Conservation (phyloP, 192 early-diverging fungal genomes). For the Coemansia sp. region DNA sequence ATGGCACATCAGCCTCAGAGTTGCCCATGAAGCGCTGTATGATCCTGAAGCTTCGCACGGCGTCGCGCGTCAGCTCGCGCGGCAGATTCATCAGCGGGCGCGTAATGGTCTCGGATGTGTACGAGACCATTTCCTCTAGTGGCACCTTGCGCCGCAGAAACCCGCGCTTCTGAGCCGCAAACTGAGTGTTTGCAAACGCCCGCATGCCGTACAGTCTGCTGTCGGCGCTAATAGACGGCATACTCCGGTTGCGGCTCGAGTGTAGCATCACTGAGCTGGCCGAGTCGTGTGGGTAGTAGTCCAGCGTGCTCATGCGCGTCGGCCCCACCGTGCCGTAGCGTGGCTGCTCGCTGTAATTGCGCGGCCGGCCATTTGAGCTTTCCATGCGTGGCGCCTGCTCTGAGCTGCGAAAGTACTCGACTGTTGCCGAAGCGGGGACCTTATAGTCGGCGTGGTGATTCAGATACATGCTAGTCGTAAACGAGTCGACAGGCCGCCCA, state of each 20-base stretch:
- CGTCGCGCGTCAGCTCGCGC: slow-evolving; percentile 82
- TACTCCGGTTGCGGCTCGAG: slow-evolving; percentile 62
- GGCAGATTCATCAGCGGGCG: slow-evolving; percentile 81
- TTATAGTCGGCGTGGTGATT: slow-evolving; percentile 24
- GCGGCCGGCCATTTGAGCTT: slow-evolving; percentile 15
- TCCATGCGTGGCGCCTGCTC: slow-evolving; percentile 11
- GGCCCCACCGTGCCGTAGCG: slow-evolving; percentile 4
- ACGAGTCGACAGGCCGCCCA: slow-evolving; percentile 7
- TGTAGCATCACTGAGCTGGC: slow-evolving; percentile 25
- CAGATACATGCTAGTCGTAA: slow-evolving; percentile 2
- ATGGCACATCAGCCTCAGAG: slow-evolving; percentile 23
- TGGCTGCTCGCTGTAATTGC: slow-evolving; percentile 26
- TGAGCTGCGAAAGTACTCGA: slow-evolving; percentile 33
- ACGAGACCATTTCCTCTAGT: slow-evolving; percentile 81
- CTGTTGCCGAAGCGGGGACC: slow-evolving; percentile 36
- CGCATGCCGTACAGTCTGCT: slow-evolving; percentile 54
- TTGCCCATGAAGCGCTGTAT: slow-evolving; percentile 88
- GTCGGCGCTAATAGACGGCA: slow-evolving; percentile 73
- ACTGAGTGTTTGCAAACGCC: slow-evolving; percentile 87
- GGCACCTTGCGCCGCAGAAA: slow-evolving; percentile 83
- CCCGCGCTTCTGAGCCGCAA: slow-evolving; percentile 83
- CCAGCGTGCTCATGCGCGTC: slow-evolving; percentile 31
- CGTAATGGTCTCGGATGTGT: slow-evolving; percentile 64
- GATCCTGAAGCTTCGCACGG: slow-evolving; percentile 78
- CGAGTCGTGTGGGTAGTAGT: slow-evolving; percentile 25